These are phyloP conservation scores for Diplodia seriata DNA, from an alignment of 2,329 filamentous ascomycete genomes.

Conservation along the genomic window DNA sequence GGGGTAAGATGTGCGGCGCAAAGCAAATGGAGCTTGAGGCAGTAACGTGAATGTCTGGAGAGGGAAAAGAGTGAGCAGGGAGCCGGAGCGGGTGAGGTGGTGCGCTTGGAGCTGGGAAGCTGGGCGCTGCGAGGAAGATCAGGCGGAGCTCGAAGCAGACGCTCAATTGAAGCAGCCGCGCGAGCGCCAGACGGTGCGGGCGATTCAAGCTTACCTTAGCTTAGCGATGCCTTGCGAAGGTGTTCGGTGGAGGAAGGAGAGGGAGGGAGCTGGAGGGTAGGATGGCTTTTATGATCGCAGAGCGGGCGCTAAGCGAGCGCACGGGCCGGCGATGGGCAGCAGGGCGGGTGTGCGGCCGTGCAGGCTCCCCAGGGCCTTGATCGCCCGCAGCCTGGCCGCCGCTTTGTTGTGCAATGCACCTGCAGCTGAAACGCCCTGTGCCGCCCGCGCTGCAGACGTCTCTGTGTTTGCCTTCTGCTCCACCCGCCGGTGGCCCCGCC, in stretches of 20 bases:
- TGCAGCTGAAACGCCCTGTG: constrained; percentile 28
- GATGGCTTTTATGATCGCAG: constrained; percentile 16
- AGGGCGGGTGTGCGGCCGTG: constrained; percentile 17
- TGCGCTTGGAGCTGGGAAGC: constrained; percentile 4
- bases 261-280: constrained; percentile 10
- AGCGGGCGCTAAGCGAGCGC: constrained; percentile 24
- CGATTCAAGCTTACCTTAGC: constrained; percentile 10
- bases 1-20: constrained; percentile 18
- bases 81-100: constrained; percentile 5
- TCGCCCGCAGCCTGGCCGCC: constrained; percentile 6
- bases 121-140: not conserved
- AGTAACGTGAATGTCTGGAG: constrained; percentile 10
- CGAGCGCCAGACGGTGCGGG: not conserved
- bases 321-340: constrained; percentile 3
- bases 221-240: constrained; percentile 28
- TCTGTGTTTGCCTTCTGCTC: constrained; percentile 2
- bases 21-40: constrained; percentile 14
- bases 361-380: not conserved
- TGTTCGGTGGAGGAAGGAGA: constrained; percentile 19
- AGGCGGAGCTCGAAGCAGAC: constrained; percentile 1
- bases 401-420: constrained; percentile 20
- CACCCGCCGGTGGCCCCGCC: not conserved
- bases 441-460: constrained; percentile 6
- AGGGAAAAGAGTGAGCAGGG: constrained; percentile 13
- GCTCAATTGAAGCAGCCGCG: constrained; percentile 10